Conservation (phyloP, 1,284 basidiomycete genomes). For the Rhodotorula glutinis region DNA sequence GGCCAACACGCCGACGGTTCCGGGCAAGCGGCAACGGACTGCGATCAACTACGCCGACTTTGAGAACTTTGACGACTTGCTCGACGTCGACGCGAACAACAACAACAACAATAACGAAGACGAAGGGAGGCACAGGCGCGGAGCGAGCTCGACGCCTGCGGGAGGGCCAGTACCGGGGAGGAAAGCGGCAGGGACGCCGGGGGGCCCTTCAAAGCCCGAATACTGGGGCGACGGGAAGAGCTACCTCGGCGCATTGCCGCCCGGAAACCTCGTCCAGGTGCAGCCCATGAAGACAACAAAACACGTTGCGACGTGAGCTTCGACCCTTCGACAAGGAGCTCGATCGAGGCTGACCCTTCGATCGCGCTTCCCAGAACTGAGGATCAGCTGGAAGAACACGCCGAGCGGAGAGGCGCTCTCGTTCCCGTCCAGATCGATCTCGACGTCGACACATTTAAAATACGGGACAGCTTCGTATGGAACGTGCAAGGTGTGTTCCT, state of each 20-base stretch:
- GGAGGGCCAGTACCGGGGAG: conserved; percentile 10
- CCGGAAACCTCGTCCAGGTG: conserved; percentile 69
- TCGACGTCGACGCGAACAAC: conserved; percentile 56
- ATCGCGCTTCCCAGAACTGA: conserved; percentile 54
- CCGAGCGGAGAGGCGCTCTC: conserved; percentile 54
- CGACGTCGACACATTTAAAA: conserved; percentile 83
- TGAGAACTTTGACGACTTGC: conserved; percentile 50
- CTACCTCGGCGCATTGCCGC: conserved; percentile 82
- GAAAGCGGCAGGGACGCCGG: neutral
- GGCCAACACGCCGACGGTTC: conserved; percentile 17
- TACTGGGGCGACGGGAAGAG: conserved; percentile 69
- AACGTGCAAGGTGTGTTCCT: conserved; percentile 66
- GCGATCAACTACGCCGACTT: conserved; percentile 83
- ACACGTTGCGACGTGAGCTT: conserved; percentile 66
- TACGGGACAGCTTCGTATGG: conserved; percentile 97
- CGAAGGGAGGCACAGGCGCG: conserved; percentile 20
- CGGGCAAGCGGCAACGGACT: conserved; percentile 42
- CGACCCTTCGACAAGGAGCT: too few species aligned
- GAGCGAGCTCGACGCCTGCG: conserved; percentile 37
- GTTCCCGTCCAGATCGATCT: conserved; percentile 93
- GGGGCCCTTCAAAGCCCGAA: conserved; percentile 11
- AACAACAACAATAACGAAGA: conserved; percentile 42
- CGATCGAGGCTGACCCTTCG: neutral
- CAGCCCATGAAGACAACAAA: conserved; percentile 60
- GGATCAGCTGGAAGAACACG: conserved; percentile 64